Conservation (phyloP, 2,329 filamentous ascomycete genomes). For the Akanthomyces muscarius region DNA sequence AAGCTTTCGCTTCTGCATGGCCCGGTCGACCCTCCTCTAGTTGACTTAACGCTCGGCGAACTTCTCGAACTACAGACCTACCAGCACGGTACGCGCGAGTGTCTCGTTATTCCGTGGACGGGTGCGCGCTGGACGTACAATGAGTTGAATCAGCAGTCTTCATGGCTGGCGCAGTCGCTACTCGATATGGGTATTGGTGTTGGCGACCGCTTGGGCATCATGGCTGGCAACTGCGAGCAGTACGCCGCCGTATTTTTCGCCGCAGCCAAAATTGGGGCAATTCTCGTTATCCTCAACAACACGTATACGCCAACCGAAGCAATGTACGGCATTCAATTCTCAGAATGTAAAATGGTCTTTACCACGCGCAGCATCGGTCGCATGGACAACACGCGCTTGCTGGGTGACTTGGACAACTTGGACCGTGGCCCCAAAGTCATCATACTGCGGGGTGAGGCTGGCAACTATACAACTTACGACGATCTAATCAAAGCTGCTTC, state of each 20-base stretch:
- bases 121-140: conserved; percentile 69
- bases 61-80: conserved; percentile 67
- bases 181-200: conserved; percentile 62
- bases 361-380: conserved; percentile 66
- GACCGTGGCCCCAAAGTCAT: conserved; percentile 48
- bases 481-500: conserved; percentile 52
- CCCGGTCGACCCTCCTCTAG: conserved; percentile 62
- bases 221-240: conserved; percentile 77
- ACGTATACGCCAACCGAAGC: conserved; percentile 74
- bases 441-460: conserved; percentile 54
- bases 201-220: conserved; percentile 69
- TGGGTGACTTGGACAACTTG: conserved; percentile 49
- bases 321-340: conserved; percentile 66
- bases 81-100: conserved; percentile 62
- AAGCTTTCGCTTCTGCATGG: conserved; percentile 62
- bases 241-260: conserved; percentile 75
- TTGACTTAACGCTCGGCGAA: conserved; percentile 68
- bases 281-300: conserved; percentile 76
- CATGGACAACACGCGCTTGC: conserved; percentile 57
- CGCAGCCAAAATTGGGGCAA: conserved; percentile 61
- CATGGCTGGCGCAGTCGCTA: conserved; percentile 60
- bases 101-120: conserved; percentile 71
- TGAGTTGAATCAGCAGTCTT: conserved; percentile 59
- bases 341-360: conserved; percentile 69
- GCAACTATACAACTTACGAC: conserved; percentile 56